Percentiles rank a stretch among this genome's conserved stretches.
Conservation (phyloP, 768 basidiomycete genomes). For the Russula foetens region DNA sequence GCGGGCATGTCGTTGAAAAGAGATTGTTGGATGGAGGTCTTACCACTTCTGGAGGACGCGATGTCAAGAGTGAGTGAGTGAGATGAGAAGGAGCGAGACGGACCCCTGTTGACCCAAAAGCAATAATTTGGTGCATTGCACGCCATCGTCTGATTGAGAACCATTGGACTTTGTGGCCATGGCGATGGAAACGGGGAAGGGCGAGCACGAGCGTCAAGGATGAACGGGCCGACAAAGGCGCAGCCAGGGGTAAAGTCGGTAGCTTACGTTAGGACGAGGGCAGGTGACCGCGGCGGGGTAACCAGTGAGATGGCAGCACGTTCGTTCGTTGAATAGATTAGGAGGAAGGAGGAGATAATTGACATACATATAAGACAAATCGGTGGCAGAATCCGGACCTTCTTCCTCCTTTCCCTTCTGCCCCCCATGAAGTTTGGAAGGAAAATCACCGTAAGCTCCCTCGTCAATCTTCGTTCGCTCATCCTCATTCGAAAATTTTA, state of each 20-base stretch:
- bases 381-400: neutral
- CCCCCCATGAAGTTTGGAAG: conserved; percentile 69
- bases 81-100: conserved; percentile 11
- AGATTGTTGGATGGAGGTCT: conserved; percentile 85
- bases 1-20: conserved; percentile 80
- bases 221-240: neutral
- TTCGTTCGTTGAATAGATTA: neutral
- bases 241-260: neutral
- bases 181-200: conserved; percentile 6
- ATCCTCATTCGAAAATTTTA: neutral
- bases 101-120: conserved; percentile 66
- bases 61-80: neutral
- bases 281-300: neutral
- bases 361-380: neutral
- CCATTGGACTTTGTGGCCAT: conserved; percentile 9
- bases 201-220: no score
- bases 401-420: neutral
- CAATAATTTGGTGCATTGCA: conserved; percentile 57
- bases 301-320: conserved; percentile 8
- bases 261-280: neutral
- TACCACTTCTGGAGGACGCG: conserved; percentile 60
- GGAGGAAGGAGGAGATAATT: neutral
- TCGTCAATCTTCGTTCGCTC: neutral
- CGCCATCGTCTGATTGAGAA: conserved; percentile 6
- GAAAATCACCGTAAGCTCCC: conserved; percentile 54